A percentile compares a stretch with the other conserved stretches of the same genome.
Conservation (phyloP, 1,284 basidiomycete genomes). For the Heliocybe sulcata region DNA sequence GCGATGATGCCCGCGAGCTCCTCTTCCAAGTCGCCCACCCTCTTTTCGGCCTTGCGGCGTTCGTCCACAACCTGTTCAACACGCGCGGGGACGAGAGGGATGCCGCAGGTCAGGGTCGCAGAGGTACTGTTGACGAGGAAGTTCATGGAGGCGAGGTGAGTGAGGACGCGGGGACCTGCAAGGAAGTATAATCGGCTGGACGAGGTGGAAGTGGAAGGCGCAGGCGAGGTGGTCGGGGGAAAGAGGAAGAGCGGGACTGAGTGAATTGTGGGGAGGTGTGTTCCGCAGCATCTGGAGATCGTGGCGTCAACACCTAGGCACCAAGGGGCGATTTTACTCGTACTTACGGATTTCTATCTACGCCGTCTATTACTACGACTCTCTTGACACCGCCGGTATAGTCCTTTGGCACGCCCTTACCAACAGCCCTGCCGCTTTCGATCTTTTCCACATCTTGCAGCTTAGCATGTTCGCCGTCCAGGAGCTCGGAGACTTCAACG, state of each 20-base stretch:
- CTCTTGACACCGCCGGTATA: constrained; percentile 77
- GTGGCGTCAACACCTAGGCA: too few species aligned
- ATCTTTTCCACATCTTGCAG: constrained; percentile 21
- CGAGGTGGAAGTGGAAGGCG: constrained; percentile 51
- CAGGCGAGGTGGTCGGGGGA: constrained; percentile 55
- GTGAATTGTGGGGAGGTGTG: constrained; percentile 68
- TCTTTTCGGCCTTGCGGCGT: constrained; percentile 53
- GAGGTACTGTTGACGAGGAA: constrained; percentile 47
- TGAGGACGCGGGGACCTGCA: constrained; percentile 68
- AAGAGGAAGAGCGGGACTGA: constrained; percentile 69
- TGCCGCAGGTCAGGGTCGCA: constrained; percentile 58
- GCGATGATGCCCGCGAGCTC: constrained; percentile 64
- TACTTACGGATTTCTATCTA: constrained; percentile 47
- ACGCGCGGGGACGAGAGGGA: constrained; percentile 57
- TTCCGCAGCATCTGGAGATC: constrained; percentile 90
- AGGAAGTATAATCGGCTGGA: constrained; percentile 76
- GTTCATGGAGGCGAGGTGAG: constrained; percentile 52
- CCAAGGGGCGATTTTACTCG: too few species aligned
- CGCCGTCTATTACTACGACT: constrained; percentile 72
- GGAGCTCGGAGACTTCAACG: constrained; percentile 62
- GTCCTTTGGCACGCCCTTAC: constrained; percentile 58
- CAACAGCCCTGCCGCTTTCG: constrained; percentile 37
- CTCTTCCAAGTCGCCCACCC: constrained; percentile 54
- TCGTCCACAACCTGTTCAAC: constrained; percentile 64
- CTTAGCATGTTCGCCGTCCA: not conserved